Evolutionary conservation across 495 filamentous ascomycete species (phyloP), one percentile per base, ranked within the genome.

Genomic region (Aspergillus haitiensis): DNA sequence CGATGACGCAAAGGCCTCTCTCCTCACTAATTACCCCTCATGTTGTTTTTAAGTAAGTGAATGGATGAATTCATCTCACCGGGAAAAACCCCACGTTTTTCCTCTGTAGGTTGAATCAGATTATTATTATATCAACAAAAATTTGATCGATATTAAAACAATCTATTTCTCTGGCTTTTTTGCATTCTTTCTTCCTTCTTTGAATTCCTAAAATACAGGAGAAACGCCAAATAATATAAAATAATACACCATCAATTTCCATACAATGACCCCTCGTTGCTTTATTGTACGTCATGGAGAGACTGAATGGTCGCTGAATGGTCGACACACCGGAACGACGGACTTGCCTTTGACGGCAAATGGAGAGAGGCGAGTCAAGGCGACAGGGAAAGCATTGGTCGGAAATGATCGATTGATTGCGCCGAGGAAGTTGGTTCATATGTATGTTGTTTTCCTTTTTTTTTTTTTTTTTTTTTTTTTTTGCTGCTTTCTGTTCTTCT

Each of bases 251-350:
- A 27, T 27, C 21, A 27, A 27, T 27, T 27, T 27, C 21, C 3
- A 48, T 6, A 63, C 9, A 66, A 86, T 86, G 82, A 84, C 88
- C 9, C 92, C 94, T 6, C 83, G 92, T 51, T 88, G 92, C 72
- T 97, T 97, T 82, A 88, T 98, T 59, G 80, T 94, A 76, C 90
- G 94, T 63, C 94, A 98, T 70, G 88, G 88, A 74, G 94, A 98
- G 75, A 98, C 94, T 3, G 91, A 95, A 81, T 98, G 94, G 94
- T 97, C 93, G 2, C 83, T 97, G 40, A 92, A 90, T 67, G 94
- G 93, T 58, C 86, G 88, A 21, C 93, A 98, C 77, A 98, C 94
- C 0, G 90, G 93, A 49, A 82, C 76, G 31, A 91, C 88, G 31
- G 94, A 98, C 62, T 86, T 98, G 18, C 85, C 91, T 0, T 79